These are phyloP conservation scores for Melaleuca quinquenervia DNA, from an alignment of 345 rosid species.

Conservation along the genomic window DNA sequence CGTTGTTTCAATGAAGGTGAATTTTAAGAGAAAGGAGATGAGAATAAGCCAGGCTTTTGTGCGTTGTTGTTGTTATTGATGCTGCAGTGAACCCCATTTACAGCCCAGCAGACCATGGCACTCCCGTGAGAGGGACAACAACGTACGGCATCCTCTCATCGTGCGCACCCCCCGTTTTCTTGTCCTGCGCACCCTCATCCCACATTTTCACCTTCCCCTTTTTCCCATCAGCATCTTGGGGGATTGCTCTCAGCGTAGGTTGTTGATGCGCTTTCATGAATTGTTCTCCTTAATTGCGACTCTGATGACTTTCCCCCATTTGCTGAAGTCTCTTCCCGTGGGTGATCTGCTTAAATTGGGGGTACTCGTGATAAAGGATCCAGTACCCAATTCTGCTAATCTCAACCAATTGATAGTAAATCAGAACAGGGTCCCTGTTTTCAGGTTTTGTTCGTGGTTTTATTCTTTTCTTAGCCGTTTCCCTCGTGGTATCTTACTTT, in stretches of 20 bases:
- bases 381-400: not conserved
- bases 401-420: not conserved
- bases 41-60: not conserved
- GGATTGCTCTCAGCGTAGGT: not conserved
- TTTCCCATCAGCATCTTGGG: slow-evolving; percentile 3
- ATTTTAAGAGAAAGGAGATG: not conserved
- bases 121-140: slow-evolving; percentile 51
- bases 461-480: slow-evolving; percentile 19
- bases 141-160: slow-evolving; percentile 12
- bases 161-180: slow-evolving; percentile 10
- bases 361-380: slow-evolving; percentile 12
- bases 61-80: not conserved
- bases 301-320: slow-evolving; percentile 8
- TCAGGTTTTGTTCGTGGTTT: not conserved
- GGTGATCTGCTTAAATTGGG: slow-evolving; percentile 31
- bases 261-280: not conserved
- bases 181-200: slow-evolving; percentile 12
- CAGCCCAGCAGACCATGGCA: slow-evolving; percentile 57
- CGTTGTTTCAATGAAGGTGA: not conserved
- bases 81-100: slow-evolving; percentile 10
- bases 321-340: slow-evolving; percentile 16
- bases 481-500: slow-evolving; percentile 39
- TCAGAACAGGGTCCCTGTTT: not conserved
- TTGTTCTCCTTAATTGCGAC: not conserved
- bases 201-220: slow-evolving; percentile 6